Conservation (phyloP, 2,329 filamentous ascomycete genomes). For the Colletotrichum caudatum region DNA sequence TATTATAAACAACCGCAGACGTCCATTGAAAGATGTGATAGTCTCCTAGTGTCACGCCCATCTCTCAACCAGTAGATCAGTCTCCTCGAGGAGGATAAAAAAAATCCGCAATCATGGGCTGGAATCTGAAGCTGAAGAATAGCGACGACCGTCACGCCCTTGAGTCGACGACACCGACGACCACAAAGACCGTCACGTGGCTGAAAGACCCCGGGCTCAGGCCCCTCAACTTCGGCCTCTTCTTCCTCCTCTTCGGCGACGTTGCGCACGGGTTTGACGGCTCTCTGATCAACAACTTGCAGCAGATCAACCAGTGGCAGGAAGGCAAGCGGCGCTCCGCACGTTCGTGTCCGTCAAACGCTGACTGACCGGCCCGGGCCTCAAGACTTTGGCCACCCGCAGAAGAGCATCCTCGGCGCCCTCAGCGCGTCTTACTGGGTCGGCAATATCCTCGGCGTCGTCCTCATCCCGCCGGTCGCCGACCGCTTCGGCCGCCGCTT, state of each 20-base stretch:
- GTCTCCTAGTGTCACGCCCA: neutral
- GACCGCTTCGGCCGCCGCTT: constrained; percentile 49
- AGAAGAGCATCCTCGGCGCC: constrained; percentile 48
- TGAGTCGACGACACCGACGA: constrained; percentile 31
- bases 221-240: constrained; percentile 44
- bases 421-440: constrained; percentile 57
- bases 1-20: constrained; percentile 30
- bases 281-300: constrained; percentile 63
- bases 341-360: accelerated
- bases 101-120: constrained; percentile 15
- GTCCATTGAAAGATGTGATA: neutral
- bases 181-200: constrained; percentile 30
- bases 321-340: constrained; percentile 43
- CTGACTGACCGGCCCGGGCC: constrained; percentile 4
- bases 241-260: constrained; percentile 51
- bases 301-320: constrained; percentile 57
- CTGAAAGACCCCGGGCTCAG: constrained; percentile 25
- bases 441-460: constrained; percentile 55
- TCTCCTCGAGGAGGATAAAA: neutral
- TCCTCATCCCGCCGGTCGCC: constrained; percentile 50
- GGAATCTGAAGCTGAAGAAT: constrained; percentile 27
- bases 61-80: neutral
- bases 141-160: constrained; percentile 29
- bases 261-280: constrained; percentile 63
- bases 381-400: constrained; percentile 50